These are phyloP conservation scores for Paramecium octaurelia DNA, from an alignment of 73 alveolate species.

Conservation along the genomic window DNA sequence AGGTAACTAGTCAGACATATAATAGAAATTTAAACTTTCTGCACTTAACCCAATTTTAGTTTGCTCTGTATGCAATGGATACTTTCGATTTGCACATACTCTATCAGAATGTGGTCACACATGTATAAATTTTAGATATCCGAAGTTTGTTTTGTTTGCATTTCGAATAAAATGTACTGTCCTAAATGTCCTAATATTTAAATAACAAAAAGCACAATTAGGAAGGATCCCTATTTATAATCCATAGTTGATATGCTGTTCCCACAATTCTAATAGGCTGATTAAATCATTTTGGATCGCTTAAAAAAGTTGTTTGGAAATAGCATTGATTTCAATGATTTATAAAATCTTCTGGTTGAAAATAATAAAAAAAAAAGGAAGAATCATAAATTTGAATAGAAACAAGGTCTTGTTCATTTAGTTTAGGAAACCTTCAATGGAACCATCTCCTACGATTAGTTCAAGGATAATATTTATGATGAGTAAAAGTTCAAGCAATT, in stretches of 20 bases:
- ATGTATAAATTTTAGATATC: conserved; percentile 50
- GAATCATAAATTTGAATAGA: not conserved
- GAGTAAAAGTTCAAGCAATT: not conserved
- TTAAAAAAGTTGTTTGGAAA: conserved; percentile 19
- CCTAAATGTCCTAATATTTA: conserved; percentile 41
- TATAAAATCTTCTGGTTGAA: not conserved
- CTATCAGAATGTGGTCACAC: conserved; percentile 82
- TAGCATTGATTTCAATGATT: not conserved
- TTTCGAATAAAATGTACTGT: conserved; percentile 30
- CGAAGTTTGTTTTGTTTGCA: conserved; percentile 43
- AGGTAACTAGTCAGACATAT: not conserved
- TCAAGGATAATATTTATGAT: not conserved
- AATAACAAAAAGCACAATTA: conserved; percentile 51
- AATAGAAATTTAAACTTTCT: conserved; percentile 51
- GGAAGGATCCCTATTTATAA: conserved; percentile 73
- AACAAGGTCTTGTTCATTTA: not conserved
- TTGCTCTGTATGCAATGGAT: conserved; percentile 77
- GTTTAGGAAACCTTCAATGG: conserved; percentile 14
- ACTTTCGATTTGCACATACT: conserved; percentile 82
- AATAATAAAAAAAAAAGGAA: not conserved
- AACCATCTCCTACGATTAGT: not conserved
- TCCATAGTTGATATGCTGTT: conserved; percentile 73
- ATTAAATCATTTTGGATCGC: conserved; percentile 39
- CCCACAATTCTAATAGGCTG: conserved; percentile 69
- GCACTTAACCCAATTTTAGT: conserved; percentile 67